A percentile compares a stretch with the other conserved stretches of the same genome.
Evolutionary conservation across 805 yeast genomes (phyloP).

Genomic region (Middelhovenomyces tepae): DNA sequence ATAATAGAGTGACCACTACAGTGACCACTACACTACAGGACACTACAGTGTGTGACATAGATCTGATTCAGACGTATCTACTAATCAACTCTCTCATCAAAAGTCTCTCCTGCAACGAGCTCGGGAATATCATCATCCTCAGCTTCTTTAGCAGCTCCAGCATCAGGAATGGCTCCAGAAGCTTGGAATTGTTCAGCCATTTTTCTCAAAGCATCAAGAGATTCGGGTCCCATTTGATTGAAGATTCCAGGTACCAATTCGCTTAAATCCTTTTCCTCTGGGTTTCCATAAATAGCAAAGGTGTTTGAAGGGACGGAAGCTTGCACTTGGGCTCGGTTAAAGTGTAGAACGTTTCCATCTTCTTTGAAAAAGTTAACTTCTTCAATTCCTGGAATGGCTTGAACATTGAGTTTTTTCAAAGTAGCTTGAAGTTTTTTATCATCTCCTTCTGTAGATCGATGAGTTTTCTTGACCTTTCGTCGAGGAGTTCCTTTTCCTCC

Average conservation of each 20-base stretch:
- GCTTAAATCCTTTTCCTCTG: slow-evolving; percentile 85
- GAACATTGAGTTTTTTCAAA: slow-evolving; percentile 81
- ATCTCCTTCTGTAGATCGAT: slow-evolving; percentile 49
- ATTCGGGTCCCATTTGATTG: slow-evolving; percentile 94
- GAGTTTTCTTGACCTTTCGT: slow-evolving; percentile 70
- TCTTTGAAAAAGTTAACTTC: slow-evolving; percentile 98
- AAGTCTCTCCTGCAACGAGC: slow-evolving; percentile 82
- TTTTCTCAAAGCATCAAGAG: slow-evolving; percentile 78
- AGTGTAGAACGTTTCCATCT: slow-evolving; percentile 92
- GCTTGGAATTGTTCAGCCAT: slow-evolving; percentile 82
- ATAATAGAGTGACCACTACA: no score
- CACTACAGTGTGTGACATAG: slow-evolving; percentile 6
- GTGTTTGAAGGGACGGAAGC: slow-evolving; percentile 86
- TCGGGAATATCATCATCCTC: slow-evolving; percentile 50
- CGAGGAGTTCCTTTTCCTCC: slow-evolving; percentile 70
- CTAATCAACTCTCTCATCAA: slow-evolving; percentile 57
- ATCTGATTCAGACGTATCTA: no score
- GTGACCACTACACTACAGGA: slow-evolving; percentile 1
- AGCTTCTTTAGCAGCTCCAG: slow-evolving; percentile 39
- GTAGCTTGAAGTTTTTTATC: slow-evolving; percentile 87
- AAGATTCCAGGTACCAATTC: slow-evolving; percentile 90
- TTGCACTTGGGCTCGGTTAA: slow-evolving; percentile 94
- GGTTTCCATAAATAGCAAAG: slow-evolving; percentile 89
- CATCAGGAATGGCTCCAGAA: slow-evolving; percentile 40
- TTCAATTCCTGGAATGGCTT: slow-evolving; percentile 80